Percentiles rank a stretch among this genome's conserved stretches.
Evolutionary conservation across 2,329 filamentous ascomycete species (phyloP).

Genomic region (Drechslerella dactyloides): DNA sequence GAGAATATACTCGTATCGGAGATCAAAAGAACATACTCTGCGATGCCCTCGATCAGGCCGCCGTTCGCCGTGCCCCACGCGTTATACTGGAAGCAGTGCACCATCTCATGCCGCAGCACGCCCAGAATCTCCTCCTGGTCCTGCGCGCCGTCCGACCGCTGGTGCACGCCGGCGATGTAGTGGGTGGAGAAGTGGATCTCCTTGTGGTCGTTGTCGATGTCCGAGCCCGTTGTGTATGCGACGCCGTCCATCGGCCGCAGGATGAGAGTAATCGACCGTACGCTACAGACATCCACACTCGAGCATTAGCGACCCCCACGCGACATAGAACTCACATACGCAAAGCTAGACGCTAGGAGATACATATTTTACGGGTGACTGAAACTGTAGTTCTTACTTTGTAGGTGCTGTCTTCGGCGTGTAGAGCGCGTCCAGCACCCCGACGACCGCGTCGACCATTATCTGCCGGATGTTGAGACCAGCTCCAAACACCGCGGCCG

Average conservation of each 20-base stretch:
- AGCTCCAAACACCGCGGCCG: slow-evolving; percentile 70
- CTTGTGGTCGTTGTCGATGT: slow-evolving; percentile 84
- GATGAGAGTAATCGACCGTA: slow-evolving; percentile 83
- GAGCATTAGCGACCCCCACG: slow-evolving; percentile 9
- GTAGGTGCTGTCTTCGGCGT: slow-evolving; percentile 56
- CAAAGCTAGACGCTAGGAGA: not conserved
- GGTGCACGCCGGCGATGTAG: slow-evolving; percentile 68
- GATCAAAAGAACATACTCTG: slow-evolving; percentile 63
- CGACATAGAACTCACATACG: not conserved
- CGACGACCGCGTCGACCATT: slow-evolving; percentile 68
- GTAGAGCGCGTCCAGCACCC: slow-evolving; percentile 78
- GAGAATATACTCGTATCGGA: not conserved
- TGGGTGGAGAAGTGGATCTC: slow-evolving; percentile 85
- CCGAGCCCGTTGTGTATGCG: slow-evolving; percentile 82
- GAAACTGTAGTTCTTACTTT: slow-evolving; percentile 29
- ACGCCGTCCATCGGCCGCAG: slow-evolving; percentile 81
- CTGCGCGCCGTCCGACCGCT: slow-evolving; percentile 56
- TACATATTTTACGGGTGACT: not conserved
- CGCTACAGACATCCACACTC: slow-evolving; percentile 58
- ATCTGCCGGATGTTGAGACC: slow-evolving; percentile 67
- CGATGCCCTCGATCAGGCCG: slow-evolving; percentile 87
- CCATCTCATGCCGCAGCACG: slow-evolving; percentile 88
- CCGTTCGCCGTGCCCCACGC: slow-evolving; percentile 68
- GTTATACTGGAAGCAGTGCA: slow-evolving; percentile 91
- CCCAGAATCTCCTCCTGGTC: slow-evolving; percentile 73